These are phyloP conservation scores for Lactarius pseudohatsudake DNA, from an alignment of 768 basidiomycete genomes.

Conservation along the genomic window DNA sequence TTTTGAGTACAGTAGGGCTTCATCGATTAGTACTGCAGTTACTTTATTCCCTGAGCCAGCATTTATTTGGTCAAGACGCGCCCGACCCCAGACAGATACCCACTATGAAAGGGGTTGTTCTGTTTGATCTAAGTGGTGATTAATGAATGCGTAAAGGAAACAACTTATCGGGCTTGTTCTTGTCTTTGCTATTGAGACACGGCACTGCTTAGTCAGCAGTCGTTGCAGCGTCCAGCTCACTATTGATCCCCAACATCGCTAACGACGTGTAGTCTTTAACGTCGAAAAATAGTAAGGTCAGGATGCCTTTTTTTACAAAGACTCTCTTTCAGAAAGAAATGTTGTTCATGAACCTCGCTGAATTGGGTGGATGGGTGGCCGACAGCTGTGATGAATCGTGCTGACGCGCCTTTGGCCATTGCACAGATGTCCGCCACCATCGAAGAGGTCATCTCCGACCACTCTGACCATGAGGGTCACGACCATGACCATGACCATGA, in stretches of 20 bases:
- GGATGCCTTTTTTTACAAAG: background rate
- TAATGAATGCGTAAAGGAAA: too few relatives aligned
- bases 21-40: too few relatives aligned
- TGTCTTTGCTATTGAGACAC: too few relatives aligned
- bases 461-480: conserved; percentile 62
- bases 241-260: conserved; percentile 15
- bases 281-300: conserved; percentile 8
- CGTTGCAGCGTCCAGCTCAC: background rate
- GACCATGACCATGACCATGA: conserved; percentile 53
- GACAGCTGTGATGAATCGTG: conserved; percentile 26
- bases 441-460: conserved; percentile 81
- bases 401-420: conserved; percentile 35
- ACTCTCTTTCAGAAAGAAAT: background rate
- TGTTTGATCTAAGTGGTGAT: too few relatives aligned
- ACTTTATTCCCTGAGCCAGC: too few relatives aligned
- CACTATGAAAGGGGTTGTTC: too few relatives aligned
- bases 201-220: conserved; percentile 22
- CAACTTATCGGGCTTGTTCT: too few relatives aligned
- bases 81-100: too few relatives aligned
- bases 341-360: conserved; percentile 30
- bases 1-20: background rate
- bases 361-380: conserved; percentile 39
- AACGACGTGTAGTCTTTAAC: conserved; percentile 15
- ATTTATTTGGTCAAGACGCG: too few relatives aligned
- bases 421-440: conserved; percentile 75